phyloP scores from a whole-genome alignment of 306 rosid genomes.

The Carpinus fangiana region DNA sequence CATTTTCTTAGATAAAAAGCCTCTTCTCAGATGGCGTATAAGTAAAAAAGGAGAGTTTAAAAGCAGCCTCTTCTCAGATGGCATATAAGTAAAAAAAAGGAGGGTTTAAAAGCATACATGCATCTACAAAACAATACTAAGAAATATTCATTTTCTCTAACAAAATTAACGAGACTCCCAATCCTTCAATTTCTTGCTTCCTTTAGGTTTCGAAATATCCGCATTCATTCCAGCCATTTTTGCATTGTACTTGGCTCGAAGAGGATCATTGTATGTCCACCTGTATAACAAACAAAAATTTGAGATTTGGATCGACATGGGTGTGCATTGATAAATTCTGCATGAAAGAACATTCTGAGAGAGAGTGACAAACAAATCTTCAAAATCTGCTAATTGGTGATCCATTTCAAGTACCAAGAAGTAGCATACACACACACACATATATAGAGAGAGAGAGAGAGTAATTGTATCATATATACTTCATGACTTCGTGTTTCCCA shows the following conservation, averaged over 20 bases:
- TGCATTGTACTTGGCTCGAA: slow-evolving; percentile 85
- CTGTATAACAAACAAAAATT: slow-evolving; percentile 43
- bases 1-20: too few relatives aligned
- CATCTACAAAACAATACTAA: neutral
- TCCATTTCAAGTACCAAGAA: neutral
- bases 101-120: neutral
- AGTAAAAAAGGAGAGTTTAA: too few relatives aligned
- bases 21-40: too few relatives aligned
- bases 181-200: slow-evolving; percentile 91
- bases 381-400: neutral
- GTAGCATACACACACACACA: neutral
- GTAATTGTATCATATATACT: neutral
- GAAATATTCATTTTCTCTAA: neutral
- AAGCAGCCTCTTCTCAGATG: too few relatives aligned
- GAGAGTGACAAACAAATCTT: neutral
- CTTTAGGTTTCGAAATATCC: slow-evolving; percentile 73
- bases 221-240: slow-evolving; percentile 95
- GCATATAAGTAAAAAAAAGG: neutral
- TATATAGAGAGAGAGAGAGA: neutral
- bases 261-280: slow-evolving; percentile 98
- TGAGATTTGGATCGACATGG: neutral
- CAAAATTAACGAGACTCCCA: slow-evolving; percentile 66
- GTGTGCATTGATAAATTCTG: neutral
- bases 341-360: neutral
- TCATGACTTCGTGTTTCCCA: neutral